Conservation (phyloP, 176 grass and related monocot species). For the Phoenix roebelenii region DNA sequence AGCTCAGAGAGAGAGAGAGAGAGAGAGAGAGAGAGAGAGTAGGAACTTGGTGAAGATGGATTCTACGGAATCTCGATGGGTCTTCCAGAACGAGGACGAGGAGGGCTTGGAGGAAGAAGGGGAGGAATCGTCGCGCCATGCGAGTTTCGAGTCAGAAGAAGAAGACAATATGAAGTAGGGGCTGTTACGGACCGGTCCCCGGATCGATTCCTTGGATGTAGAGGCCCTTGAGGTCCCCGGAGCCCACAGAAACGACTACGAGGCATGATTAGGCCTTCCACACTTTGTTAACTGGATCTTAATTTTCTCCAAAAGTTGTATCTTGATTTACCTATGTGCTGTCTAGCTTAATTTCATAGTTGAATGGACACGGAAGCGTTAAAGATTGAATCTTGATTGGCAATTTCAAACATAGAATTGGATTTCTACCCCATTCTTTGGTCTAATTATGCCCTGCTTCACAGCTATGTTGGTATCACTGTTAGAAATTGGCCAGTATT, state of each 20-base stretch:
- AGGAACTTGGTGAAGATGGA: slow-evolving; percentile 53
- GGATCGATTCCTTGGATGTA: slow-evolving; percentile 76
- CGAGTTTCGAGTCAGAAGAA: slow-evolving; percentile 23
- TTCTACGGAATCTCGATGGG: slow-evolving; percentile 75
- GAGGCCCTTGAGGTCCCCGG: slow-evolving; percentile 79
- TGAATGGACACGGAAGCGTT: too few relatives aligned
- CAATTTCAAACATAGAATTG: too few relatives aligned
- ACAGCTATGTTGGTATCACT: too few relatives aligned
- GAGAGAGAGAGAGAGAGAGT: slow-evolving; percentile 4
- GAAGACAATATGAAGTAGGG: slow-evolving; percentile 46
- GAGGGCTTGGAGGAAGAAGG: slow-evolving; percentile 52
- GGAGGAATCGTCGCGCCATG: slow-evolving; percentile 25
- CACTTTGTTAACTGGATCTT: not conserved
- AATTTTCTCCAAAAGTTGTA: too few relatives aligned
- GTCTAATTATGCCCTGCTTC: too few relatives aligned
- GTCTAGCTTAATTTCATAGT: too few relatives aligned
- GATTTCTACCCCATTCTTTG: too few relatives aligned
- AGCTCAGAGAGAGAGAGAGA: slow-evolving; percentile 9
- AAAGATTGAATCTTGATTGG: too few relatives aligned
- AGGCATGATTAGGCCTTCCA: slow-evolving; percentile 11
- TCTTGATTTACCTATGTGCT: too few relatives aligned
- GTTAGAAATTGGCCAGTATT: too few relatives aligned
- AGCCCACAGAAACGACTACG: slow-evolving; percentile 12
- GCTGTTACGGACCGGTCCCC: slow-evolving; percentile 71
- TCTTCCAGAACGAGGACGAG: slow-evolving; percentile 45